Base-by-base conservation (phyloP, 306 rosid genomes). In the Corylus heterophylla region DNA sequence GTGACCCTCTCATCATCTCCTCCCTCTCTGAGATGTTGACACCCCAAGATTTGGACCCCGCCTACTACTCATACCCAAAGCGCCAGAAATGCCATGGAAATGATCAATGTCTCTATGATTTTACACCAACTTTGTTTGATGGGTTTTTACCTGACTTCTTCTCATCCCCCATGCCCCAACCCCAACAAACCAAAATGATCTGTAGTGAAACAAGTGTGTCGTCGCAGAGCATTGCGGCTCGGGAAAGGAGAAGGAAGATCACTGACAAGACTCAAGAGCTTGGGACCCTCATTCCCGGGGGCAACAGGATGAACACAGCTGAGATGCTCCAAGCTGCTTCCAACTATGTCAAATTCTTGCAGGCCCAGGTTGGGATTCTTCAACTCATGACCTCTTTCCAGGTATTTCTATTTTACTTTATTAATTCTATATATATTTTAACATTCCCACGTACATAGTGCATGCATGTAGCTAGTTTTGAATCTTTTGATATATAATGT, bases 191-290 rank as follows among this genome's bases (percentile, higher is more conserved):
- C 45, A 13, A 63, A 4, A 42, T 42, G 45, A 12, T 7, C 10
- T 14, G 31, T 31, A 31, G 31, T 31, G 69, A 31, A 63, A 63
- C 20, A 63, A 5, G 66, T 1, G 71, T 89, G 64, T 90, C 98
- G 0, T 58, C 87, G 0, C 98, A 92, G 79, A 92, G 98, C 49
- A 55, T 89, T 0, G 97, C 96, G 0, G 98, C 98, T 0, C 74
- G 98, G 12, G 92, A 91, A 75, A 89, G 99, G 86, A 89, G 98
- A 82, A 92, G 92, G 58, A 92, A 69, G 85, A 91, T 95, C 27
- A 83, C 90, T 1, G 96, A 90, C 72, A 94, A 91, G 80, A 95
- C 96, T 0, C 90, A 82, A 54, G 97, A 92, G 85, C 92, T 95
- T 4, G 96, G 96, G 12, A 92, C 80, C 80, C 78, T 92, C 76